These are phyloP conservation scores for Passiflora organensis DNA, from an alignment of 345 rosid genomes.

Conservation along the genomic window DNA sequence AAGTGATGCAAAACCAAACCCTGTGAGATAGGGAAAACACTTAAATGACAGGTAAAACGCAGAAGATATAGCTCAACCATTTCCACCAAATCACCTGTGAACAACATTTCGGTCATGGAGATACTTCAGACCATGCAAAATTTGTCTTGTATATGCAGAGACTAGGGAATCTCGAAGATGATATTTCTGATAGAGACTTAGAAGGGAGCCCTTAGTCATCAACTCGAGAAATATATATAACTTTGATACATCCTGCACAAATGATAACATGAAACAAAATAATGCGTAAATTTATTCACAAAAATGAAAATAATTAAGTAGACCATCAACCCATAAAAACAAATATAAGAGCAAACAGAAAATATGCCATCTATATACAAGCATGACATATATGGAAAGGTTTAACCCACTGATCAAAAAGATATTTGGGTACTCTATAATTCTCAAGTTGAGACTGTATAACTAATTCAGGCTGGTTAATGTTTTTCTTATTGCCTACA, in stretches of 20 bases:
- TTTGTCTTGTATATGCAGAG: constrained; percentile 76
- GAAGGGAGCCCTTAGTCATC: constrained; percentile 72
- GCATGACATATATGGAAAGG: background rate
- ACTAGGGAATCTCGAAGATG: constrained; percentile 61
- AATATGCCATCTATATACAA: background rate
- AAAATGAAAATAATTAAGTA: too few species aligned
- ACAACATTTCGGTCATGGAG: constrained; percentile 71
- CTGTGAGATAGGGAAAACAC: background rate
- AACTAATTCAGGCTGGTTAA: too few species aligned
- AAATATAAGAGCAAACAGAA: background rate
- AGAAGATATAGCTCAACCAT: background rate
- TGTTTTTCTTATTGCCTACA: too few species aligned
- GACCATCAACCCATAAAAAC: background rate
- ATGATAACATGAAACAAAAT: constrained; percentile 2
- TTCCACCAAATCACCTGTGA: constrained; percentile 53
- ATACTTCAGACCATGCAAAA: constrained; percentile 72
- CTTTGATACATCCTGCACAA: constrained; percentile 65
- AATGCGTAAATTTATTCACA: background rate
- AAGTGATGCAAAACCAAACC: background rate
- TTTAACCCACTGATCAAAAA: background rate
- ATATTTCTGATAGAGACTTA: constrained; percentile 50
- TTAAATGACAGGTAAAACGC: background rate
- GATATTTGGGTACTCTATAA: background rate
- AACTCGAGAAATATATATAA: constrained; percentile 85
- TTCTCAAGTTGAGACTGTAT: background rate